Percentiles rank a stretch among this genome's conserved stretches.
phyloP scores from a whole-genome alignment of 139 green algal species.

The Picochlorum sp. region DNA sequence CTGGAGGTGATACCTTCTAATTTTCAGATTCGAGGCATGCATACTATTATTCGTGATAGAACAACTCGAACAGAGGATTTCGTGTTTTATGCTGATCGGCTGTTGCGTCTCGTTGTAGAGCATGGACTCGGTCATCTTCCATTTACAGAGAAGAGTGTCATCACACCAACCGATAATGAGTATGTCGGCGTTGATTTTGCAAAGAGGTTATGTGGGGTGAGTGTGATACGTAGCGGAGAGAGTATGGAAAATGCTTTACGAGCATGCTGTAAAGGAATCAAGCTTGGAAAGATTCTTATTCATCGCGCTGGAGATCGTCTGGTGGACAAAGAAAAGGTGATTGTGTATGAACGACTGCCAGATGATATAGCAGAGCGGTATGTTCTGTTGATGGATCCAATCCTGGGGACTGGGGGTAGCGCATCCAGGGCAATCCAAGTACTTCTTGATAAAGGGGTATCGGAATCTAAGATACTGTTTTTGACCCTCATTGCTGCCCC shows the following conservation, averaged over 20 bases:
- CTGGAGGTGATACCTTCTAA: constrained; percentile 85
- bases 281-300: constrained; percentile 98
- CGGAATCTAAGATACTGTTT: constrained; percentile 83
- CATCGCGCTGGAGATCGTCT: constrained; percentile 42
- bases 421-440: constrained; percentile 70
- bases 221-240: constrained; percentile 88
- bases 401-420: constrained; percentile 77
- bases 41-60: constrained; percentile 91
- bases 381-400: constrained; percentile 92
- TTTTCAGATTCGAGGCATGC: constrained; percentile 93
- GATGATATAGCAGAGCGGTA: constrained; percentile 82
- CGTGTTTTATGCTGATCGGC: constrained; percentile 89
- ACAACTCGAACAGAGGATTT: constrained; percentile 81
- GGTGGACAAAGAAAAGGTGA: constrained; percentile 40
- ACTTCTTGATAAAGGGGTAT: constrained; percentile 77
- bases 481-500: constrained; percentile 88
- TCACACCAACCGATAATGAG: constrained; percentile 72
- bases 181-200: constrained; percentile 96
- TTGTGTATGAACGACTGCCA: constrained; percentile 97
- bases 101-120: constrained; percentile 79
- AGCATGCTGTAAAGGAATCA: constrained; percentile 96
- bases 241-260: constrained; percentile 94
- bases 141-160: constrained; percentile 80
- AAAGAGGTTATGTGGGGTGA: constrained; percentile 88
- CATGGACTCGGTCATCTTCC: constrained; percentile 85